Conservation (phyloP, 306 rosid species). For the Cicer yamashitae region DNA sequence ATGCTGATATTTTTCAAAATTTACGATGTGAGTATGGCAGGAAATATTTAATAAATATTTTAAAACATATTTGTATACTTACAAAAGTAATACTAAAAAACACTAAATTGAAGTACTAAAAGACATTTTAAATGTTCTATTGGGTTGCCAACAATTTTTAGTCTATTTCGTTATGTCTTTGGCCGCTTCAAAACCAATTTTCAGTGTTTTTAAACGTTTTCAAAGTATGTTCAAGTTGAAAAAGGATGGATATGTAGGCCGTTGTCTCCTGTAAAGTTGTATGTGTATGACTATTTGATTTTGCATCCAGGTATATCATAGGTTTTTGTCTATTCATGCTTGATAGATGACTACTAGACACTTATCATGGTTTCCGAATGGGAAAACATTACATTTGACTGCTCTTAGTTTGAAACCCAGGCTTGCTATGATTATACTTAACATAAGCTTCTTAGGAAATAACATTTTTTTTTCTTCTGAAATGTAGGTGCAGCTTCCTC, state of each 20-base stretch:
- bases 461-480: conserved; percentile 38
- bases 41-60: conserved; percentile 29
- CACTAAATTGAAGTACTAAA: background rate
- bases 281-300: conserved; percentile 3
- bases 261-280: background rate
- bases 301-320: background rate
- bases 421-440: conserved; percentile 29
- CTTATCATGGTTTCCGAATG: conserved; percentile 4
- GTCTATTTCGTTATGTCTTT: conserved; percentile 17
- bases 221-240: conserved; percentile 23
- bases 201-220: conserved; percentile 10
- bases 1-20: conserved; percentile 32
- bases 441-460: conserved; percentile 27
- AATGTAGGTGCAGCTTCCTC: conserved; percentile 82
- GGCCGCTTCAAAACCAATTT: conserved; percentile 20
- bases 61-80: conserved; percentile 7
- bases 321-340: conserved; percentile 26
- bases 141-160: background rate
- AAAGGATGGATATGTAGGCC: background rate
- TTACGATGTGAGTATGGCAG: conserved; percentile 22
- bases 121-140: conserved; percentile 2
- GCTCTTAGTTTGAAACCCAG: conserved; percentile 25
- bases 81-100: background rate
- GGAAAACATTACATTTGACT: conserved; percentile 24
- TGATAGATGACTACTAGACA: conserved; percentile 18